Evolutionary conservation across 495 filamentous ascomycete species (phyloP).

Genomic region (Aspergillus ostianus): DNA sequence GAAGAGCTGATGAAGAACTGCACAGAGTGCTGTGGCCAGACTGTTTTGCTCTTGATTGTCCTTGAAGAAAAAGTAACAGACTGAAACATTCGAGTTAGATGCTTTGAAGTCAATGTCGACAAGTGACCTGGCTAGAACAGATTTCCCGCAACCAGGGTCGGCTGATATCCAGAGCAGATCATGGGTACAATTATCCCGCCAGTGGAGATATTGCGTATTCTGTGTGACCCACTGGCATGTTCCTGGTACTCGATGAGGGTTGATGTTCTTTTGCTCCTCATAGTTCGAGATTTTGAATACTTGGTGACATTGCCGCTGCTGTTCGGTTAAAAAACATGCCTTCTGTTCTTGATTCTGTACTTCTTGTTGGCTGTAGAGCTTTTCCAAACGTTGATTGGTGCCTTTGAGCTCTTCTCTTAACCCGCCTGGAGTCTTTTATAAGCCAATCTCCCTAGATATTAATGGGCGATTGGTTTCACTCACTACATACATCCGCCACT

Average conservation of each 20-base stretch:
- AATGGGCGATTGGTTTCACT: slow-evolving; percentile 3
- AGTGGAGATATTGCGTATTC: slow-evolving; percentile 30
- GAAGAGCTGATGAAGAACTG: slow-evolving; percentile 44
- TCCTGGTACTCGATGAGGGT: slow-evolving; percentile 23
- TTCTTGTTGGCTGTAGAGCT: slow-evolving; percentile 18
- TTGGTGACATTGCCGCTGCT: slow-evolving; percentile 27
- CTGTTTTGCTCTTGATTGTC: slow-evolving; percentile 36
- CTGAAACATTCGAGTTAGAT: slow-evolving; percentile 9
- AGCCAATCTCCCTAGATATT: slow-evolving; percentile 7
- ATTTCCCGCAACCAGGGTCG: slow-evolving; percentile 46
- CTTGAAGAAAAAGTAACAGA: slow-evolving; percentile 51
- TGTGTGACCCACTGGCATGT: slow-evolving; percentile 30
- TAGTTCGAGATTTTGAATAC: slow-evolving; percentile 27
- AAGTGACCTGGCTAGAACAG: slow-evolving; percentile 38
- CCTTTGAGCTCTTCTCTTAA: slow-evolving; percentile 23
- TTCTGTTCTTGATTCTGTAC: slow-evolving; percentile 17
- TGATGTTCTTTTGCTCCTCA: slow-evolving; percentile 28
- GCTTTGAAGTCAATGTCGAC: slow-evolving; percentile 26
- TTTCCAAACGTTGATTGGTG: slow-evolving; percentile 26
- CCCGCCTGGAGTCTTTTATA: slow-evolving; percentile 10
- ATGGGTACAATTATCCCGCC: slow-evolving; percentile 23
- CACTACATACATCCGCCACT: slow-evolving; percentile 5
- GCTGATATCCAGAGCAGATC: slow-evolving; percentile 46
- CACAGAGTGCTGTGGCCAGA: slow-evolving; percentile 32
- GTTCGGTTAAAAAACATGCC: slow-evolving; percentile 8